phyloP scores from a whole-genome alignment of 163 green algal genomes.

The Volvox carteri region DNA sequence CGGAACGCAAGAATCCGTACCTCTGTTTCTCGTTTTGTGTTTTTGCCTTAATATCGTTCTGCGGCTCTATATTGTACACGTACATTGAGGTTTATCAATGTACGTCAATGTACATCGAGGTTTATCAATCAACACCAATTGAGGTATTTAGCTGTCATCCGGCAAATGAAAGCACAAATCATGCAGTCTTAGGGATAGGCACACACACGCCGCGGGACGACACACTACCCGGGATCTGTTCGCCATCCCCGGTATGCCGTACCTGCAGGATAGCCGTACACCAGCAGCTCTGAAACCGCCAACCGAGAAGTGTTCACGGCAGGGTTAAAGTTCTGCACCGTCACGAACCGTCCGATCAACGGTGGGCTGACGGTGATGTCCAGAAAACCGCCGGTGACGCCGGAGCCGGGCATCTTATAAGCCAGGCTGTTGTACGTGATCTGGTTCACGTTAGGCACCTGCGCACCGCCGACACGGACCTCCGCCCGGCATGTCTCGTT shows the following conservation, averaged over 20 bases:
- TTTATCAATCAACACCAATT: no score
- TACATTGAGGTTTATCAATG: no score
- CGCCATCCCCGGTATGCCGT: no score
- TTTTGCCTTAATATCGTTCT: no score
- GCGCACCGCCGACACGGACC: not conserved
- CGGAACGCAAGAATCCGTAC: no score
- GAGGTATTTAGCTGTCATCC: no score
- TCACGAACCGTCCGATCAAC: not conserved
- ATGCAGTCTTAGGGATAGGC: no score
- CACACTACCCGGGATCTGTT: no score
- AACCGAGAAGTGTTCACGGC: not conserved
- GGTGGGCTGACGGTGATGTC: not conserved
- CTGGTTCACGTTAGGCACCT: not conserved
- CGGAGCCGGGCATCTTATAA: not conserved
- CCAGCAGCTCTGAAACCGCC: not conserved
- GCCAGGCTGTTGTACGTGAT: not conserved
- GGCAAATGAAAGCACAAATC: no score
- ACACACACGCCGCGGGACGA: not conserved
- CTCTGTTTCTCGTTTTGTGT: no score
- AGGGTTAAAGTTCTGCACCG: slow-evolving; percentile 4
- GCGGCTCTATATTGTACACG: no score
- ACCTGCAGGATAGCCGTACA: slow-evolving; percentile 1
- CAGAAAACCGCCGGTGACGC: not conserved
- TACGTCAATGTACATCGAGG: no score
- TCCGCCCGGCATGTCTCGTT: not conserved